These are phyloP conservation scores for Barnettozyma populi DNA, from an alignment of 805 yeast genomes.

Conservation along the genomic window DNA sequence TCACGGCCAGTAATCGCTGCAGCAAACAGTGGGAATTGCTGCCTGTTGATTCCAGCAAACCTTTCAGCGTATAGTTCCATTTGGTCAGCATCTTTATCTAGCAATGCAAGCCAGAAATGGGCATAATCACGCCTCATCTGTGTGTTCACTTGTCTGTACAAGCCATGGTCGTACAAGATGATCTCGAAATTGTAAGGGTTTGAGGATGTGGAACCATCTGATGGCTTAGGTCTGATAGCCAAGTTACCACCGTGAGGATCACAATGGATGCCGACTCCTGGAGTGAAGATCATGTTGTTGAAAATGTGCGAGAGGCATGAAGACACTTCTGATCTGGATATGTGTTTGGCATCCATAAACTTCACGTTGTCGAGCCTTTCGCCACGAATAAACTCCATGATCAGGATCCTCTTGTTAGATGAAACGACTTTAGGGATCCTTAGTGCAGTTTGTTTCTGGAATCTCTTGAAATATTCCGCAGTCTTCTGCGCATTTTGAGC, in stretches of 20 bases:
- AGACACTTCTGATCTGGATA: slow-evolving; percentile 74
- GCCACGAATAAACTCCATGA: slow-evolving; percentile 86
- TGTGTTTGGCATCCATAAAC: slow-evolving; percentile 55
- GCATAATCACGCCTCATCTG: slow-evolving; percentile 79
- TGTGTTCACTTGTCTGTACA: slow-evolving; percentile 78
- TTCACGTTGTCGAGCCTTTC: slow-evolving; percentile 72
- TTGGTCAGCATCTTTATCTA: slow-evolving; percentile 58
- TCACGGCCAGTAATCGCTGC: slow-evolving; percentile 96
- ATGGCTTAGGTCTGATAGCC: slow-evolving; percentile 56
- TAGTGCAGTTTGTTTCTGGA: slow-evolving; percentile 61
- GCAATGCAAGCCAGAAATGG: slow-evolving; percentile 84
- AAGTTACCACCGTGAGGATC: slow-evolving; percentile 98
- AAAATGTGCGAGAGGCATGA: slow-evolving; percentile 84
- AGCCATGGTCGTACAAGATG: slow-evolving; percentile 89
- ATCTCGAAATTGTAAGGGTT: slow-evolving; percentile 80
- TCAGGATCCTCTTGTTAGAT: slow-evolving; percentile 64
- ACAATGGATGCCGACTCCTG: slow-evolving; percentile 88
- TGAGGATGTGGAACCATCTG: slow-evolving; percentile 17
- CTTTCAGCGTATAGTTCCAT: slow-evolving; percentile 72
- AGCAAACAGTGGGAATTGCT: slow-evolving; percentile 77
- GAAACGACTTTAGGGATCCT: slow-evolving; percentile 68
- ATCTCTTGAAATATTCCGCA: slow-evolving; percentile 54
- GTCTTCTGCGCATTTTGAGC: slow-evolving; percentile 78
- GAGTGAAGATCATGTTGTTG: slow-evolving; percentile 92
- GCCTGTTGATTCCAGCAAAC: slow-evolving; percentile 74